These are phyloP conservation scores for Capsicum baccatum DNA, from an alignment of 257 asterid species.

Conservation along the genomic window DNA sequence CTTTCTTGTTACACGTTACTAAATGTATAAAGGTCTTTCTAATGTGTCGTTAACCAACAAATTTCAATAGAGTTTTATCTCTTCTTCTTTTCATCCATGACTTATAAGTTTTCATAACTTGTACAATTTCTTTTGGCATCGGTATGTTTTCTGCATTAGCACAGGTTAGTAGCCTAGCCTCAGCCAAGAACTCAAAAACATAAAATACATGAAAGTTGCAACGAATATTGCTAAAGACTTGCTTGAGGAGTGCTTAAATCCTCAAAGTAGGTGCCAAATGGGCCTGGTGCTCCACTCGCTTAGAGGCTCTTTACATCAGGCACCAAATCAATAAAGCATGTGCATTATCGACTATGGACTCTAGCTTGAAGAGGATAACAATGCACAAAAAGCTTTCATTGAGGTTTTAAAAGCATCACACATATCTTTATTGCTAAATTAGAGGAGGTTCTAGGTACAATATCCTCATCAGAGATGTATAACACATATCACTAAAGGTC, in stretches of 20 bases:
- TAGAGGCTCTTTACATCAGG: background rate
- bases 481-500: background rate
- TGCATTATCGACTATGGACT: background rate
- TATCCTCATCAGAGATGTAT: constrained; percentile 5
- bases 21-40: background rate
- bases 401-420: constrained; percentile 13
- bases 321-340: background rate
- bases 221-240: background rate
- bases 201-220: background rate
- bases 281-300: background rate
- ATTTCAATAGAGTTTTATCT: background rate
- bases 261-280: background rate
- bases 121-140: background rate
- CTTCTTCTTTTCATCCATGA: background rate
- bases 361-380: constrained; percentile 17
- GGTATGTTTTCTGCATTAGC: background rate
- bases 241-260: constrained; percentile 14
- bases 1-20: background rate
- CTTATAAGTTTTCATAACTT: background rate
- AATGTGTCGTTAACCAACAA: constrained; percentile 21
- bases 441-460: background rate
- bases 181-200: background rate
- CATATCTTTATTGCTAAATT: background rate
- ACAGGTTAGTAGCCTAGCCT: constrained; percentile 11
- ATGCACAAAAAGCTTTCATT: background rate